Evolutionary conservation across 768 basidiomycete genomes (phyloP).

Genomic region (Melanogaster broomeanus): DNA sequence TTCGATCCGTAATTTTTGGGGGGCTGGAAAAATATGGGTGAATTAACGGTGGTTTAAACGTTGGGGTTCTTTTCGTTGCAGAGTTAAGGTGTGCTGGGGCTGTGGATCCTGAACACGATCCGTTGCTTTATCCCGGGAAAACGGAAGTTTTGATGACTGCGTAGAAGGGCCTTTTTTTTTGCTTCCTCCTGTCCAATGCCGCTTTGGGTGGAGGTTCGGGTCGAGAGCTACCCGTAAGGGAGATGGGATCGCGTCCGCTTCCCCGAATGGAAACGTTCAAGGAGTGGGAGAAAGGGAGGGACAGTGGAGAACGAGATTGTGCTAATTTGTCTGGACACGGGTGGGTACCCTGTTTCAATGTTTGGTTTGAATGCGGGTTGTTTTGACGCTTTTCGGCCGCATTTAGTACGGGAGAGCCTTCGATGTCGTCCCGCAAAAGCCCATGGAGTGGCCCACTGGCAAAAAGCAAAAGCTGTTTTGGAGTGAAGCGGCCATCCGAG

Average conservation of each 20-base stretch:
- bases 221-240: constrained; percentile 63
- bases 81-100: not conserved
- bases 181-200: constrained; percentile 56
- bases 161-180: constrained; percentile 74
- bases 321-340: constrained; percentile 86
- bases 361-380: not conserved
- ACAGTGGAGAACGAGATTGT: constrained; percentile 73
- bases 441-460: constrained; percentile 78
- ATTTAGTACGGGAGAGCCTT: constrained; percentile 59
- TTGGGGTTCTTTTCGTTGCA: constrained; percentile 3
- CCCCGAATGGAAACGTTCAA: constrained; percentile 61
- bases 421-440: constrained; percentile 65
- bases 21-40: constrained; percentile 36
- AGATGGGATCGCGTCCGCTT: constrained; percentile 60
- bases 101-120: constrained; percentile 4
- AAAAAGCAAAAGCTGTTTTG: constrained; percentile 75
- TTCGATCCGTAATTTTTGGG: constrained; percentile 25
- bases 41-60: constrained; percentile 61
- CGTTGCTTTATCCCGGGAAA: constrained; percentile 53
- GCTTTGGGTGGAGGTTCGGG: constrained; percentile 70
- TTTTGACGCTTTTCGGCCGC: constrained; percentile 6
- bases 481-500: constrained; percentile 50
- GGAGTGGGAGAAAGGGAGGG: constrained; percentile 66
- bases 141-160: constrained; percentile 77
- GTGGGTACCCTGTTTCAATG: constrained; percentile 46